Base-by-base conservation (phyloP, 345 rosid genomes). In the Pugionium cornutum region DNA sequence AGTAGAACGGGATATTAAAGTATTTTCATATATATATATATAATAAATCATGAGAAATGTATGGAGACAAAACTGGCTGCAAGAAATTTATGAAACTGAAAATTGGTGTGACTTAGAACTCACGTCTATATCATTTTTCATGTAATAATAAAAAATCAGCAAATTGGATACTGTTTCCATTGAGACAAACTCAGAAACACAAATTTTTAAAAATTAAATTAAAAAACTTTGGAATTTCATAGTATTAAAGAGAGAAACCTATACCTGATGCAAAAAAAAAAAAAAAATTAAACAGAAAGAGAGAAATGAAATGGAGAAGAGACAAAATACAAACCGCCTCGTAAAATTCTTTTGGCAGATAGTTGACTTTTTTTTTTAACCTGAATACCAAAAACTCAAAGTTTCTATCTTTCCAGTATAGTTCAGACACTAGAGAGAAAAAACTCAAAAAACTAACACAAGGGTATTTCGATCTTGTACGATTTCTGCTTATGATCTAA, bases 311-410 rank as follows among this genome's bases (percentile, higher is more conserved):
- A 29, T 36, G 3, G 27, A 53, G 39, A 66, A 61, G 53, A 10
- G 58, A 67, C 77, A 67, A 73, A 73, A 59, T 44, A 9, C 25
- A 66, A 73, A 66, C 72, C 31, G 77, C 58, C 52, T 67, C 46
- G 11, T 44, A 47, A 74, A 67, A 52, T 61, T 42, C 41, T 47
- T 18, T 65, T 67, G 28, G 72, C 58, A 67, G 77, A 67, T 65
- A 73, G 77, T 74, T 74, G 77, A 74, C 77, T 74, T 73, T 73
- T 6, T 27, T 4, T 45, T 26, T 11, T 36, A 66, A 39, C 53
- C 68, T 33, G 68, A 67, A 60, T 51, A 67, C 1, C 4, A 37
- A 37, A 37, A 3, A 34, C 3, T 7, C 4, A 66, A 59, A 52
- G 77, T 53, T 36, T 39, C 31, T 9, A 53, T 51, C 56, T 73